Base-by-base conservation (phyloP, 495 filamentous ascomycete genomes). In the Entonaema liquescens region DNA sequence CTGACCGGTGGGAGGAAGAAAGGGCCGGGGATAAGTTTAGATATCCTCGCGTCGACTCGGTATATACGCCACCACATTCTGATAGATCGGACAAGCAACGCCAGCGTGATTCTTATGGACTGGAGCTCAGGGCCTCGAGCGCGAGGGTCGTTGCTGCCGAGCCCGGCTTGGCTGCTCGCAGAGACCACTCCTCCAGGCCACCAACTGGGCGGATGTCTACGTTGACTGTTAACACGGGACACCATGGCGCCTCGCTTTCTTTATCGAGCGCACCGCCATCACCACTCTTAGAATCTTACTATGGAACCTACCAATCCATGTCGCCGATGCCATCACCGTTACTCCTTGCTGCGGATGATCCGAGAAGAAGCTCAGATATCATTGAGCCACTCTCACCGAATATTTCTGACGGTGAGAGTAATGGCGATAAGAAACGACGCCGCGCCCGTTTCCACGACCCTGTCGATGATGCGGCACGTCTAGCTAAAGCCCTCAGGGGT, bases 241-340 rank as follows among this genome's bases (percentile, higher is more conserved):
- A 78, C 47, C 80, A 78, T 19, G 52, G 76, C 58, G 77, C 80
- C 6, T 72, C 77, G 15, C 28, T 83, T 35, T 83, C 80, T 47
- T 78, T 86, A 15, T 76, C 82, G 42, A 84, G 90, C 7, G 86
- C 91, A 9, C 92, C 92, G 1, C 87, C 89, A 8, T 95, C 92
- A 63, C 95, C 95, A 0, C 83, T 98, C 17, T 86, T 97, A 12
- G 95, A 98, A 79, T 91, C 95, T 1, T 99, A 99, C 80, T 90
- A 89, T 64, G 95, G 95, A 6, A 97, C 94, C 1, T 99, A 96
- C 75, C 95, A 99, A 79, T 92, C 91, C 57, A 93, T 98, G 71
- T 97, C 94, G 1, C 95, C 95, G 1, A 95, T 97, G 93, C 94
- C 94, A 0, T 93, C 92, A 0, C 92, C 95, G 0, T 81, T 86